Percentiles rank a stretch among this genome's conserved stretches.
phyloP scores from a whole-genome alignment of 257 asterid species.

The Leonotis leonurus region DNA sequence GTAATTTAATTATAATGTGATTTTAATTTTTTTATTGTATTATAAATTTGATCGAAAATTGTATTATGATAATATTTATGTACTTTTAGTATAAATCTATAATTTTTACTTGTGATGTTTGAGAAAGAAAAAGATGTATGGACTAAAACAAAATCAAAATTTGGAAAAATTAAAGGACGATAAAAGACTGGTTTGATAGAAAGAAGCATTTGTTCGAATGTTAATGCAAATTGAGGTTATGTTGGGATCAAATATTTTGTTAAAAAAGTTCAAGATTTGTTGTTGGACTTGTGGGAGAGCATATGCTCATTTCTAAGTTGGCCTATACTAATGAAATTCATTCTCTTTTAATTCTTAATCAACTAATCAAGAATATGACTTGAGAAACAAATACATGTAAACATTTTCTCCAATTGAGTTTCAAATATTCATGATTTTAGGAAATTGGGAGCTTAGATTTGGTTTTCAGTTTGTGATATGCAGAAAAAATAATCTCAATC shows the following conservation, averaged over 20 bases:
- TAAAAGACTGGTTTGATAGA: not conserved
- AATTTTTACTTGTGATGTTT: too few species aligned
- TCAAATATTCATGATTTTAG: too few species aligned
- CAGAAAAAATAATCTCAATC: too few species aligned
- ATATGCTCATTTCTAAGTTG: slow-evolving; percentile 5
- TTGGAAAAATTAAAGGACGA: not conserved
- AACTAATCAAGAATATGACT: not conserved
- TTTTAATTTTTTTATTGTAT: too few species aligned
- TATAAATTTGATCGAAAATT: too few species aligned
- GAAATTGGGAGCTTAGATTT: too few species aligned
- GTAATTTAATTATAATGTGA: too few species aligned
- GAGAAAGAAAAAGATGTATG: too few species aligned
- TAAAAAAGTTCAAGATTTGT: slow-evolving; percentile 7
- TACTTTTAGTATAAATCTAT: too few species aligned
- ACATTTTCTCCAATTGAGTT: not conserved
- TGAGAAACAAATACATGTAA: not conserved
- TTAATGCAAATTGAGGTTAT: slow-evolving; percentile 20
- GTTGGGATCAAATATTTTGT: slow-evolving; percentile 22
- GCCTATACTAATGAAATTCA: not conserved
- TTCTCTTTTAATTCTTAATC: not conserved
- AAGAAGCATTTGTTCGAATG: slow-evolving; percentile 12
- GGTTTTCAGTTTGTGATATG: too few species aligned
- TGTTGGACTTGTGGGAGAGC: slow-evolving; percentile 11
- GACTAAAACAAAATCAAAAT: too few species aligned
- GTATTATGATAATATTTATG: too few species aligned